Evolutionary conservation across 257 asterid species (phyloP).

Genomic region (Mitragyna speciosa): DNA sequence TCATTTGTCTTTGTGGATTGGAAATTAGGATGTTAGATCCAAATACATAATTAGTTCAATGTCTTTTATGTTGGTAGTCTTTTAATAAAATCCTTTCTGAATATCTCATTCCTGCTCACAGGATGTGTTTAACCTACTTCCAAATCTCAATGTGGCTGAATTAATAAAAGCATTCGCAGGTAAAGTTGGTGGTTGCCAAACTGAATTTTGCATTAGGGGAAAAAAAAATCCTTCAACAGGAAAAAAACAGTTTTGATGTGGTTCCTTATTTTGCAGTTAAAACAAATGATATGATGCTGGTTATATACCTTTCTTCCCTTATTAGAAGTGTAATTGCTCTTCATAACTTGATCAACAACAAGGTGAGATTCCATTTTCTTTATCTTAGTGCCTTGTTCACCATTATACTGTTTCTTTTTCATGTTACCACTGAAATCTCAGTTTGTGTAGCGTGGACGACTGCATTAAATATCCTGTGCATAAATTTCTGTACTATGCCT

Average conservation of each 20-base stretch:
- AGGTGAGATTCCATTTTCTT: conserved; percentile 45
- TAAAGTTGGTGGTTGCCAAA: conserved; percentile 21
- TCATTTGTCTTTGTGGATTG: neutral
- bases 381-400: neutral
- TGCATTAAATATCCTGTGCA: no score
- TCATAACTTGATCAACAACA: conserved; percentile 90
- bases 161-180: conserved; percentile 85
- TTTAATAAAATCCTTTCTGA: conserved; percentile 1
- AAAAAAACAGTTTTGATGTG: neutral
- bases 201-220: neutral
- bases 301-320: conserved; percentile 84
- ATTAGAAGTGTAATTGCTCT: conserved; percentile 93
- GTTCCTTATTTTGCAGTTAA: conserved; percentile 53
- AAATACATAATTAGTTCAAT: neutral
- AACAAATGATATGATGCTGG: conserved; percentile 97
- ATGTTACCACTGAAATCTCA: no score
- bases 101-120: conserved; percentile 25
- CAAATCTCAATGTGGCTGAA: conserved; percentile 82
- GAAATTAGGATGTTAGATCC: neutral
- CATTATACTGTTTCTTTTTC: neutral
- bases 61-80: neutral
- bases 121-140: conserved; percentile 91
- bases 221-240: neutral
- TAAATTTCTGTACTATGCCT: no score
- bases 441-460: no score